Evolutionary conservation across 1,139 yeast genomes (phyloP).

Genomic region (Hansenula sp.): DNA sequence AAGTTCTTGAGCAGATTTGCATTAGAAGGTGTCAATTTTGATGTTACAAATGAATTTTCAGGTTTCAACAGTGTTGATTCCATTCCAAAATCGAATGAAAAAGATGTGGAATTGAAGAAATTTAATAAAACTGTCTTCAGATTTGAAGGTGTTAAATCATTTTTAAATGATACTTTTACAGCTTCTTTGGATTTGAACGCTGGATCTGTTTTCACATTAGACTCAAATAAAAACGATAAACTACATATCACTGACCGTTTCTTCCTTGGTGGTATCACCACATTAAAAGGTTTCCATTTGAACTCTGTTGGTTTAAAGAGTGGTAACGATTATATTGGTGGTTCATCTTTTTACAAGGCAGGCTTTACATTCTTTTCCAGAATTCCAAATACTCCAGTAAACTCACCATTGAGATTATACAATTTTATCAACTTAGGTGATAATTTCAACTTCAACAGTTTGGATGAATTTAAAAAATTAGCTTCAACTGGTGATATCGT

Average conservation of each 20-base stretch:
- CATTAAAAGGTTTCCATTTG: conserved; percentile 68
- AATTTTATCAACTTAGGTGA: conserved; percentile 22
- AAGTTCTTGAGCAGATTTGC: conserved; percentile 22
- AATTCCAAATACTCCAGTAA: conserved; percentile 21
- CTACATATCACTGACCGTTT: conserved; percentile 37
- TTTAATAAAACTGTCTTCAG: conserved; percentile 22
- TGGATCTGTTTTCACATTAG: conserved; percentile 22
- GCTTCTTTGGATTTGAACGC: conserved; percentile 22
- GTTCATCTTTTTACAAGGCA: conserved; percentile 24
- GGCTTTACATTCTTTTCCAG: conserved; percentile 25
- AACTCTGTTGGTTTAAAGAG: conserved; percentile 76
- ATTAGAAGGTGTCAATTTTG: conserved; percentile 20
- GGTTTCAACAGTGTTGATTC: conserved; percentile 21
- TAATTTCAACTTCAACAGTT: conserved; percentile 9
- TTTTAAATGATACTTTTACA: conserved; percentile 22
- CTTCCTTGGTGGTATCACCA: conserved; percentile 72
- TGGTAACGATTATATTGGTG: conserved; percentile 25
- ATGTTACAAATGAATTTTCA: conserved; percentile 24
- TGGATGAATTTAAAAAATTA: conserved; percentile 3
- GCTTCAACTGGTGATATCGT: conserved; percentile 13
- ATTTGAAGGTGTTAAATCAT: conserved; percentile 22
- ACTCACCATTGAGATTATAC: conserved; percentile 26
- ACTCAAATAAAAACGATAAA: conserved; percentile 14
- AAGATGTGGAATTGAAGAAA: conserved; percentile 17
- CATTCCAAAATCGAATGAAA: conserved; percentile 12